A percentile compares a stretch with the other conserved stretches of the same genome.
Evolutionary conservation across 2,329 filamentous ascomycete genomes (phyloP).

Genomic region (Metarhizium album): DNA sequence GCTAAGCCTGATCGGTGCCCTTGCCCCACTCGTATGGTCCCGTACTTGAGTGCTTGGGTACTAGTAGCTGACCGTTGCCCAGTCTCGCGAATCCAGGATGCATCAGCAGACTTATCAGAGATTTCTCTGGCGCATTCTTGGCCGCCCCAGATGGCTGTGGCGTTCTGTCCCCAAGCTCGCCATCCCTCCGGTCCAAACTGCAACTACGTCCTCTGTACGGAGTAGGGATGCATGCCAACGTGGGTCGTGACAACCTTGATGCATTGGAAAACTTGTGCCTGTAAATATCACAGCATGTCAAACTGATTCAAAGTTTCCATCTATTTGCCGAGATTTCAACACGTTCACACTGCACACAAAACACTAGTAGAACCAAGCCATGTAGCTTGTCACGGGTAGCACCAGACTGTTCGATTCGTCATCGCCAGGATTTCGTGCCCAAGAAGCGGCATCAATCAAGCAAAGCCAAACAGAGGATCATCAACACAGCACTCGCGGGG

Average conservation of each 20-base stretch:
- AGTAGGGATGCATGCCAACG: too few species aligned
- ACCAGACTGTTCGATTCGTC: neutral
- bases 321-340: neutral
- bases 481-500: neutral
- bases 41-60: neutral
- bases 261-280: neutral
- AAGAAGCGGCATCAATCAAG: neutral
- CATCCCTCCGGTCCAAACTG: neutral
- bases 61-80: slow-evolving; percentile 5
- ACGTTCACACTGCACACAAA: neutral
- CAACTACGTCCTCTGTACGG: too few species aligned
- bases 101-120: slow-evolving; percentile 13
- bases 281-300: neutral
- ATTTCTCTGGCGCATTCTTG: slow-evolving; percentile 8
- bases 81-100: slow-evolving; percentile 4
- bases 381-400: neutral
- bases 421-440: neutral
- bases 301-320: neutral
- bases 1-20: slow-evolving; percentile 7
- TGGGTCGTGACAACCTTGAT: neutral
- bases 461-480: neutral
- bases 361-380: neutral
- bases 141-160: neutral
- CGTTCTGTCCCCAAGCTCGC: slow-evolving; percentile 2
- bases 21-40: slow-evolving; percentile 3